These are phyloP conservation scores for Rosa lucieae DNA, from an alignment of 306 rosid genomes.

Conservation along the genomic window DNA sequence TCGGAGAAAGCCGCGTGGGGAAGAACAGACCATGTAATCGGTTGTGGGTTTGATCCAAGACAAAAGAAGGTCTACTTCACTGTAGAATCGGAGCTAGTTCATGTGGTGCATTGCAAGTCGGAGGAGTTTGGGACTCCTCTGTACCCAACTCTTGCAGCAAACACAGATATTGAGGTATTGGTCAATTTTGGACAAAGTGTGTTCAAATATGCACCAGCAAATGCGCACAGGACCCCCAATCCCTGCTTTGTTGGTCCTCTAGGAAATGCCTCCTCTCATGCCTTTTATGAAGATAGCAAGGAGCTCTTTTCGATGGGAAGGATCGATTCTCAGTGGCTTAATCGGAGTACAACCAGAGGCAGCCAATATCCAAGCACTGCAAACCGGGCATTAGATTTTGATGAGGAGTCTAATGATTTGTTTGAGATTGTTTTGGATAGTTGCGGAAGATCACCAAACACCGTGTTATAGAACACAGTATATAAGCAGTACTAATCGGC, in stretches of 20 bases:
- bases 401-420: constrained; percentile 47
- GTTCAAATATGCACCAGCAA: constrained; percentile 76
- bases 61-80: constrained; percentile 89
- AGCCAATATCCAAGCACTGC: constrained; percentile 25
- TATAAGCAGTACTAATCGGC: background rate
- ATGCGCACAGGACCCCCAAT: constrained; percentile 81
- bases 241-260: constrained; percentile 77
- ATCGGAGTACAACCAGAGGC: constrained; percentile 38
- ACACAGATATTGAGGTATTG: constrained; percentile 48
- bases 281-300: constrained; percentile 71
- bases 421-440: constrained; percentile 52
- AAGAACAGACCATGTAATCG: constrained; percentile 63
- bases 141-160: constrained; percentile 67
- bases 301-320: constrained; percentile 94
- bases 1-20: constrained; percentile 73
- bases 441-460: constrained; percentile 29
- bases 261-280: constrained; percentile 36
- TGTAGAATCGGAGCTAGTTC: constrained; percentile 70
- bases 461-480: background rate
- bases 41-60: constrained; percentile 86
- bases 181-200: constrained; percentile 83
- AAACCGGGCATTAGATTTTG: constrained; percentile 27
- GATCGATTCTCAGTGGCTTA: constrained; percentile 75
- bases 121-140: constrained; percentile 76
- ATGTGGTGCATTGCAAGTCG: constrained; percentile 62